These are phyloP conservation scores for Meyerozyma smithsonii DNA, from an alignment of 1,139 yeast genomes.

Conservation along the genomic window DNA sequence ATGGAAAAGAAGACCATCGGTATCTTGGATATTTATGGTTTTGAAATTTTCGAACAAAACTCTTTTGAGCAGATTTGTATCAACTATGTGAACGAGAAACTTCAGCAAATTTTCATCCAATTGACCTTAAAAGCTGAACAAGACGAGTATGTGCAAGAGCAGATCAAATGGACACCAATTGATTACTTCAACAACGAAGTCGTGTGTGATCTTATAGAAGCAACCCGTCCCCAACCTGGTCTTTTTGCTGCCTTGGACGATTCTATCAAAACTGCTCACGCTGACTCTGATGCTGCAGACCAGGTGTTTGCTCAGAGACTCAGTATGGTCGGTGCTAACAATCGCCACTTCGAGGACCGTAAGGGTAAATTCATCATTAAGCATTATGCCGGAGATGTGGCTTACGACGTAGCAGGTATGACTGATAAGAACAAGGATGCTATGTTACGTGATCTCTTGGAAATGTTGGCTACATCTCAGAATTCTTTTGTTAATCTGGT, in stretches of 20 bases:
- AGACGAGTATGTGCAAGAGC: conserved; percentile 93
- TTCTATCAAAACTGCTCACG: conserved; percentile 97
- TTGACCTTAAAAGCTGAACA: conserved; percentile 94
- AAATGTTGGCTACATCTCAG: conserved; percentile 66
- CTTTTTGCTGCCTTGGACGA: conserved; percentile 95
- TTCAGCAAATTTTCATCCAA: conserved; percentile 95
- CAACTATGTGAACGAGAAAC: conserved; percentile 93
- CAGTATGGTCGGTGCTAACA: conserved; percentile 70
- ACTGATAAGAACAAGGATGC: conserved; percentile 98
- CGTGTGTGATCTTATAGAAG: conserved; percentile 95
- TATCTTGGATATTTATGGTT: conserved; percentile 95
- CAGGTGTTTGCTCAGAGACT: conserved; percentile 93
- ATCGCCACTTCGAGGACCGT: conserved; percentile 87
- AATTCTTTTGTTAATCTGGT: conserved; percentile 58
- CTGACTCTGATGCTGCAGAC: conserved; percentile 95
- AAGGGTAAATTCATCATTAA: conserved; percentile 84
- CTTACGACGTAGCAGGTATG: conserved; percentile 85
- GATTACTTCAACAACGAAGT: conserved; percentile 94
- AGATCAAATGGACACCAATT: conserved; percentile 96
- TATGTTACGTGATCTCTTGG: conserved; percentile 81
- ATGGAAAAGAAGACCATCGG: conserved; percentile 71
- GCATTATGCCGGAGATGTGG: conserved; percentile 98
- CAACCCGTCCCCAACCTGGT: conserved; percentile 88
- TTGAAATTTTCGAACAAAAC: conserved; percentile 94
- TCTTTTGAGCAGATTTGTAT: conserved; percentile 96